These are phyloP conservation scores for Schizosaccharomyces osmophilus DNA, from an alignment of 805 yeast species.

Conservation along the genomic window DNA sequence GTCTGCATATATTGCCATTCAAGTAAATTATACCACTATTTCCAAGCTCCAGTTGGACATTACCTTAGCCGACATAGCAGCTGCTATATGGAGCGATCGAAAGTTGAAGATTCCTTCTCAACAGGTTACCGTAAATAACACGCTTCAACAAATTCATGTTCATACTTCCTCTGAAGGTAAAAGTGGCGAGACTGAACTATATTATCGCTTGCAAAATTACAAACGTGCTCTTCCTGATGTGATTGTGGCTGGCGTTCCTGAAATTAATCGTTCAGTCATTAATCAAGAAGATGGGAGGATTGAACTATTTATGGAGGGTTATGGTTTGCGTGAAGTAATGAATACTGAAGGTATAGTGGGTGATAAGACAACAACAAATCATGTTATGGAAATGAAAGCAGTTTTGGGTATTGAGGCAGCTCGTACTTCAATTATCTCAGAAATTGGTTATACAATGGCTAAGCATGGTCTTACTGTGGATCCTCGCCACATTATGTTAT, in stretches of 20 bases:
- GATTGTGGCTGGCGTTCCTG: conserved; percentile 80
- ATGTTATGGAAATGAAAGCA: conserved; percentile 63
- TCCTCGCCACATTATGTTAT: conserved; percentile 92
- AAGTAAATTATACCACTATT: conserved; percentile 60
- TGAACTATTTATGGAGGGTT: conserved; percentile 89
- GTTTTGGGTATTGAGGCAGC: conserved; percentile 98
- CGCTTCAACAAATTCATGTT: background rate
- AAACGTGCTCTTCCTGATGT: conserved; percentile 67
- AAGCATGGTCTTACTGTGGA: conserved; percentile 99
- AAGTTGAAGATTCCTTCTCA: conserved; percentile 49
- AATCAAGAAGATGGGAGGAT: conserved; percentile 61
- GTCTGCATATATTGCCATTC: conserved; percentile 54
- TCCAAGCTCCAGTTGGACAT: conserved; percentile 77
- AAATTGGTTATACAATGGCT: conserved; percentile 92
- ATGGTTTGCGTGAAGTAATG: conserved; percentile 90
- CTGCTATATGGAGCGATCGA: conserved; percentile 62
- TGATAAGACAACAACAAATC: conserved; percentile 67
- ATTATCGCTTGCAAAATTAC: conserved; percentile 71
- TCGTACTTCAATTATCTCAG: conserved; percentile 70
- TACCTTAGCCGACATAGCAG: conserved; percentile 61
- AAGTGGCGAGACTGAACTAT: conserved; percentile 23
- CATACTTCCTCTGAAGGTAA: conserved; percentile 6
- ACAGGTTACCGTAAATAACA: background rate
- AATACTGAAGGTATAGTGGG: conserved; percentile 92
- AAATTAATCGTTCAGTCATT: conserved; percentile 85